phyloP scores from a whole-genome alignment of 2,329 filamentous ascomycete genomes.

The Bipolaris zeicola region DNA sequence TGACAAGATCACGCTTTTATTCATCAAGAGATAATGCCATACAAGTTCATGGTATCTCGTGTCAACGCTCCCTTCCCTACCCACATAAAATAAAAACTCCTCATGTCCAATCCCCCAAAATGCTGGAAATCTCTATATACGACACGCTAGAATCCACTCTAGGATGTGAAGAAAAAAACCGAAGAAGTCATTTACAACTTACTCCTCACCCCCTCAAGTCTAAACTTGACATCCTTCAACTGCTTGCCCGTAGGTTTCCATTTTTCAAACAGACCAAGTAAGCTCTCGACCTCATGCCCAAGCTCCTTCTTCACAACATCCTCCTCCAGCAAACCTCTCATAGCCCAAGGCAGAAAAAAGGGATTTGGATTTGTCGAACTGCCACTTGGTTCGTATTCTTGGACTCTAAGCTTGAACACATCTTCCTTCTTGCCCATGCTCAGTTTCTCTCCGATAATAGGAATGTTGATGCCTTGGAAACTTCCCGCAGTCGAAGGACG shows the following conservation, averaged over 20 bases:
- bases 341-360: slow-evolving; percentile 92
- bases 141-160: neutral
- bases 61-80: neutral
- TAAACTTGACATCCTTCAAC: slow-evolving; percentile 93
- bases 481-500: slow-evolving; percentile 30
- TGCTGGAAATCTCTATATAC: neutral
- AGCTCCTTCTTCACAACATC: slow-evolving; percentile 85
- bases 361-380: slow-evolving; percentile 67
- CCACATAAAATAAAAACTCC: neutral
- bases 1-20: neutral
- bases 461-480: slow-evolving; percentile 42
- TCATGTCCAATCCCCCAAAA: neutral
- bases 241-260: slow-evolving; percentile 93
- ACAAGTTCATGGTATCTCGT: neutral
- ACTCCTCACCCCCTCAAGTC: slow-evolving; percentile 87
- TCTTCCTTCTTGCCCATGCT: slow-evolving; percentile 24
- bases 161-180: neutral
- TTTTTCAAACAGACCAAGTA: slow-evolving; percentile 87
- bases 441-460: slow-evolving; percentile 34
- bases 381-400: slow-evolving; percentile 39
- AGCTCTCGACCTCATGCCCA: slow-evolving; percentile 73
- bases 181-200: slow-evolving; percentile 63
- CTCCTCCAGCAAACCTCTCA: slow-evolving; percentile 91
- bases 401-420: slow-evolving; percentile 38
- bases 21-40: neutral